These are phyloP conservation scores for Chalara sp. DNA, from an alignment of 2,329 filamentous ascomycete genomes.

Conservation along the genomic window DNA sequence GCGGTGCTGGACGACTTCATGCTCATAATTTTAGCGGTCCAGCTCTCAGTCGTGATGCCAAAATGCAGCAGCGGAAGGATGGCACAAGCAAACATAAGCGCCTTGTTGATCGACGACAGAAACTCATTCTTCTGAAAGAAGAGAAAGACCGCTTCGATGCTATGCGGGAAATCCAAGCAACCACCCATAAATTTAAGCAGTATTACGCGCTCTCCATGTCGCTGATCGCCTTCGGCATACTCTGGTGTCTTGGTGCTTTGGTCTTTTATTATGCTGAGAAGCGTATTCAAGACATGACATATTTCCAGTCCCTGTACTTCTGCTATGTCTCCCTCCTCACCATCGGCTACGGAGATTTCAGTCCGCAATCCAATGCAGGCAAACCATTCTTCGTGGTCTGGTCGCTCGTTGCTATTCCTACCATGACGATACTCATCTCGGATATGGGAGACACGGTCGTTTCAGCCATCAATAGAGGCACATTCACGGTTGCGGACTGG, in stretches of 20 bases:
- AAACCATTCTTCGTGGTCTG: constrained; percentile 66
- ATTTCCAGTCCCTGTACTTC: constrained; percentile 64
- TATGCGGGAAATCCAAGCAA: constrained; percentile 55
- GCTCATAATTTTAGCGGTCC: not conserved
- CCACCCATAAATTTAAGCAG: constrained; percentile 52
- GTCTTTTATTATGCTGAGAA: constrained; percentile 57
- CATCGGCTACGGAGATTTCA: constrained; percentile 63
- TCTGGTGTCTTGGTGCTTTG: constrained; percentile 60
- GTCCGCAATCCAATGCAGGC: constrained; percentile 56
- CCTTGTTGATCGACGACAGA: constrained; percentile 23
- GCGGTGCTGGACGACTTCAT: constrained; percentile 16
- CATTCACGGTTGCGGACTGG: constrained; percentile 54
- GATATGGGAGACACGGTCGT: constrained; percentile 61
- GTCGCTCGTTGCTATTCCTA: constrained; percentile 61
- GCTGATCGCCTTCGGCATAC: constrained; percentile 48
- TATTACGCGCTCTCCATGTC: constrained; percentile 55
- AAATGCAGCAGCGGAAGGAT: constrained; percentile 13
- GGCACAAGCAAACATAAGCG: constrained; percentile 8
- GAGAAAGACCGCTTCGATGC: constrained; percentile 56
- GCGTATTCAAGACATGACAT: constrained; percentile 44
- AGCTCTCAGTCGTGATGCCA: constrained; percentile 20
- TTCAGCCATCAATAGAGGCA: constrained; percentile 53
- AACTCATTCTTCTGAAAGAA: constrained; percentile 46
- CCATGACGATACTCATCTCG: constrained; percentile 61
- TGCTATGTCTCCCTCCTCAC: constrained; percentile 62